These are phyloP conservation scores for Megacollybia platyphylla DNA, from an alignment of 1,284 basidiomycete genomes.

Conservation along the genomic window DNA sequence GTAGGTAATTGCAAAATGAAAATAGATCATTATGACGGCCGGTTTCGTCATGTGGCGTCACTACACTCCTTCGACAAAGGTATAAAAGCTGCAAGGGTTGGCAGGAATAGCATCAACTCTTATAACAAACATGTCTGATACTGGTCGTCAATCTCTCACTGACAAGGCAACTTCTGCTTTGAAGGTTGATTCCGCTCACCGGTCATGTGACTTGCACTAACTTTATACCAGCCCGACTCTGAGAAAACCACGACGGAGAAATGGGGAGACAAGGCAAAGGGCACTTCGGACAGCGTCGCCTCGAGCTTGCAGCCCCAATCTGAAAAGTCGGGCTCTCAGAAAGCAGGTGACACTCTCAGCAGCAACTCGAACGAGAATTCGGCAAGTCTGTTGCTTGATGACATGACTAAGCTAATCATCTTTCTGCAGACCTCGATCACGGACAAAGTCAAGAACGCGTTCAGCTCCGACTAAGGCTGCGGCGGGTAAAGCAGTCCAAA, in stretches of 20 bases:
- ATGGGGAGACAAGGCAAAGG: slow-evolving; percentile 4
- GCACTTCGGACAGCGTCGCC: slow-evolving; percentile 5
- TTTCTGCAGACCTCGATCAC: too few species aligned
- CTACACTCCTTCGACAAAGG: not conserved
- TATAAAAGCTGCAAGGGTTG: not conserved
- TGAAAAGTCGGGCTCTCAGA: slow-evolving; percentile 8
- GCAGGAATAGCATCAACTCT: too few species aligned
- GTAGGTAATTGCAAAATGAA: too few species aligned
- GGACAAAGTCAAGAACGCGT: too few species aligned
- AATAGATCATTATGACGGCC: too few species aligned
- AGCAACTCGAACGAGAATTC: slow-evolving; percentile 25
- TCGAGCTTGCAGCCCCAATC: slow-evolving; percentile 9
- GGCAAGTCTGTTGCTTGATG: too few species aligned
- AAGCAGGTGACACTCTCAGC: slow-evolving; percentile 26
- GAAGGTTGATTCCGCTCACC: slow-evolving; percentile 19
- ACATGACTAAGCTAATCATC: too few species aligned
- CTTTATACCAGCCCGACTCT: slow-evolving; percentile 7
- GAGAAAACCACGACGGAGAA: slow-evolving; percentile 7
- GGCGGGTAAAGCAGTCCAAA: too few species aligned
- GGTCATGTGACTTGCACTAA: not conserved
- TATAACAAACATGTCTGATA: slow-evolving; percentile 25
- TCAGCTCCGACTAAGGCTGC: too few species aligned
- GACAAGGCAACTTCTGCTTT: slow-evolving; percentile 32
- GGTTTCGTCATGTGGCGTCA: too few species aligned
- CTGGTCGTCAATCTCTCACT: slow-evolving; percentile 34